Evolutionary conservation across 768 basidiomycete genomes (phyloP).

Genomic region (Erythrobasidium yunnanense): DNA sequence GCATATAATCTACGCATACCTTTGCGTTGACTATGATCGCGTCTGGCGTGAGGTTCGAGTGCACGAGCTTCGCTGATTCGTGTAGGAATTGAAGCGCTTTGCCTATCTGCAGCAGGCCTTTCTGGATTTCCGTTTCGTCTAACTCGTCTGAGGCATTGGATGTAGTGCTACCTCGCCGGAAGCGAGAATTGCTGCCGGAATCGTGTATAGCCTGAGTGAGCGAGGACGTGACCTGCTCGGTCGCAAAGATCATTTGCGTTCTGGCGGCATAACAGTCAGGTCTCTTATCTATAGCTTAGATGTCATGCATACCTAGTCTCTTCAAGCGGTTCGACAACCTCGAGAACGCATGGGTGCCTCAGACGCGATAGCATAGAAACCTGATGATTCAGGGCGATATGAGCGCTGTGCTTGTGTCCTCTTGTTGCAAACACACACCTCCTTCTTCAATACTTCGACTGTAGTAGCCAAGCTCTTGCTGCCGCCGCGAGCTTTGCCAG

Average conservation of each 20-base stretch:
- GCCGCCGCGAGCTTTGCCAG: conserved; percentile 38
- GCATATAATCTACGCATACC: conserved; percentile 43
- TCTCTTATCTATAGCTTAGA: neutral
- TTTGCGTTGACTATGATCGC: conserved; percentile 78
- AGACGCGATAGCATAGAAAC: conserved; percentile 70
- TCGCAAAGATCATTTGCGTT: conserved; percentile 79
- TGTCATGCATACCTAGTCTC: conserved; percentile 53
- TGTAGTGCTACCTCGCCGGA: conserved; percentile 16
- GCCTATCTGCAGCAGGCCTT: conserved; percentile 76
- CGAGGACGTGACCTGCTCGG: conserved; percentile 75
- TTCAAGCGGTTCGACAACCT: conserved; percentile 94
- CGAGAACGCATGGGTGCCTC: conserved; percentile 86
- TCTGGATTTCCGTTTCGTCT: conserved; percentile 96
- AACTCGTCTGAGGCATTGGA: conserved; percentile 55
- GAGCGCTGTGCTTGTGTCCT: conserved; percentile 3
- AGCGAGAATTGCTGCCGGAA: conserved; percentile 45
- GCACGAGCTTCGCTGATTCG: conserved; percentile 78
- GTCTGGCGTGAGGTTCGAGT: conserved; percentile 78
- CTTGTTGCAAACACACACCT: conserved; percentile 50
- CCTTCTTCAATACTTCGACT: conserved; percentile 75
- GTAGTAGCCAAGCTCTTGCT: conserved; percentile 57
- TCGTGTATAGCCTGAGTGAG: conserved; percentile 66
- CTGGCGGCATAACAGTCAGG: conserved; percentile 14
- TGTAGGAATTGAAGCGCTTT: conserved; percentile 60
- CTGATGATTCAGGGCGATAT: conserved; percentile 44